phyloP scores from a whole-genome alignment of 768 basidiomycete species.

The Termitomyces sp. region DNA sequence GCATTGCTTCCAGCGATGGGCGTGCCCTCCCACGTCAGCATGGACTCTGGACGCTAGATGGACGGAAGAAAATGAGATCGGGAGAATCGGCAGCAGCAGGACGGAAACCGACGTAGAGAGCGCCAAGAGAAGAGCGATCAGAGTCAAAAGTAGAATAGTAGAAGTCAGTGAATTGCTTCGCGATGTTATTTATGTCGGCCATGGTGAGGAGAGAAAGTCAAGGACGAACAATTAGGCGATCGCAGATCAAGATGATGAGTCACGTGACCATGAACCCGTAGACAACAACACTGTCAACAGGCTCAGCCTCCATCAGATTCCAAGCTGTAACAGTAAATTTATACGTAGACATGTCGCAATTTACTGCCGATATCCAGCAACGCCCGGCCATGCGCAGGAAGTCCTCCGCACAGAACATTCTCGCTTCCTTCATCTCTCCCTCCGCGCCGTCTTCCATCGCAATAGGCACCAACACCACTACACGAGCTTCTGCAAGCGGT shows the following conservation, averaged over 20 bases:
- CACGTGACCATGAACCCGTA: conserved; percentile 14
- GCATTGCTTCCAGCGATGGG: conserved; percentile 45
- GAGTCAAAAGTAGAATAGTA: conserved; percentile 81
- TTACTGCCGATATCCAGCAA: conserved; percentile 23
- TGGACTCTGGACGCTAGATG: conserved; percentile 67
- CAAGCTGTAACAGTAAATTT: conserved; percentile 1
- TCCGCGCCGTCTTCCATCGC: conserved; percentile 28
- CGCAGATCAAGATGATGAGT: conserved; percentile 7
- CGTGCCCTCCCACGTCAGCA: conserved; percentile 77
- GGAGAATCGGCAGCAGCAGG: conserved; percentile 10
- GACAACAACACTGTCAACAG: not conserved
- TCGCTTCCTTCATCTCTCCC: conserved; percentile 63
- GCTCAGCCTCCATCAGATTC: conserved; percentile 2
- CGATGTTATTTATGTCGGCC: conserved; percentile 72
- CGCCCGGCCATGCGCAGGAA: conserved; percentile 77
- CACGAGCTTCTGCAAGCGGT: conserved; percentile 28
- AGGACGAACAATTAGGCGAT: conserved; percentile 9
- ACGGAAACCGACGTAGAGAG: conserved; percentile 70
- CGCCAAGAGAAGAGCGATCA: conserved; percentile 45
- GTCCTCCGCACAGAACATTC: conserved; percentile 79
- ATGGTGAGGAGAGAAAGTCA: conserved; percentile 30
- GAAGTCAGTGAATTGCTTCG: conserved; percentile 72
- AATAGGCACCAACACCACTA: conserved; percentile 23
- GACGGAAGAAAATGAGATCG: conserved; percentile 17
- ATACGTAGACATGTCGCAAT: conserved; percentile 30